A percentile compares a stretch with the other conserved stretches of the same genome.
These are phyloP conservation scores for Collybiopsis confluens DNA, from an alignment of 768 basidiomycete genomes.

Conservation along the genomic window DNA sequence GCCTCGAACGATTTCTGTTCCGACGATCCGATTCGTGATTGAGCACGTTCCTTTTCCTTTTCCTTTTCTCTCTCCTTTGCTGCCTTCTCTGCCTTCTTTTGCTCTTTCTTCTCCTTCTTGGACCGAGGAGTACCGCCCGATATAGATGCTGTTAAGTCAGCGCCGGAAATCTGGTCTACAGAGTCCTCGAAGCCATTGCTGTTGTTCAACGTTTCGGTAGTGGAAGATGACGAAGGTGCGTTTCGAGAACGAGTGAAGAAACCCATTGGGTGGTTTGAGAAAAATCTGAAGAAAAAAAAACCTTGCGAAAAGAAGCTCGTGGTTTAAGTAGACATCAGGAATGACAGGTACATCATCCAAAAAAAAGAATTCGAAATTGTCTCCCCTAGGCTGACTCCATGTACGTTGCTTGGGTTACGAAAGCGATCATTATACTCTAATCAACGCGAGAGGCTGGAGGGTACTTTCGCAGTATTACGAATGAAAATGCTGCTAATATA, in stretches of 20 bases:
- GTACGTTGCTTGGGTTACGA: no score
- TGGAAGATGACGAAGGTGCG: background rate
- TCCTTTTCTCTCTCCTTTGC: constrained; percentile 2
- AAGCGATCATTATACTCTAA: no score
- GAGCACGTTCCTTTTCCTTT: background rate
- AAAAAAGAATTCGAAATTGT: no score
- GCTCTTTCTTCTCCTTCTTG: constrained; percentile 7
- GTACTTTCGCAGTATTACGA: no score
- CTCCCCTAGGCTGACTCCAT: no score
- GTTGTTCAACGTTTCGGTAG: no score
- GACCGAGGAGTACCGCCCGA: no score
- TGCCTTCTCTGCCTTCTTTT: no score
- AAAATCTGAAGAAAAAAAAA: background rate
- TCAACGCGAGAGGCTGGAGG: background rate
- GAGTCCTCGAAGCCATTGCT: background rate
- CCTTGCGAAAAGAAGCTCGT: no score
- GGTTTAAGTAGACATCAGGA: no score
- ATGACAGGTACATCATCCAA: no score
- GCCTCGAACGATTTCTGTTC: background rate
- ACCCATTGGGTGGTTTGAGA: constrained; percentile 1
- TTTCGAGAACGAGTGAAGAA: constrained; percentile 5
- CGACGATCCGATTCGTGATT: background rate
- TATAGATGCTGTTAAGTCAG: background rate
- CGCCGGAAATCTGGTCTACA: constrained; percentile 1
- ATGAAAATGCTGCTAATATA: no score